Conservation (phyloP, 2,329 filamentous ascomycete species). For the Aureobasidium sp. region DNA sequence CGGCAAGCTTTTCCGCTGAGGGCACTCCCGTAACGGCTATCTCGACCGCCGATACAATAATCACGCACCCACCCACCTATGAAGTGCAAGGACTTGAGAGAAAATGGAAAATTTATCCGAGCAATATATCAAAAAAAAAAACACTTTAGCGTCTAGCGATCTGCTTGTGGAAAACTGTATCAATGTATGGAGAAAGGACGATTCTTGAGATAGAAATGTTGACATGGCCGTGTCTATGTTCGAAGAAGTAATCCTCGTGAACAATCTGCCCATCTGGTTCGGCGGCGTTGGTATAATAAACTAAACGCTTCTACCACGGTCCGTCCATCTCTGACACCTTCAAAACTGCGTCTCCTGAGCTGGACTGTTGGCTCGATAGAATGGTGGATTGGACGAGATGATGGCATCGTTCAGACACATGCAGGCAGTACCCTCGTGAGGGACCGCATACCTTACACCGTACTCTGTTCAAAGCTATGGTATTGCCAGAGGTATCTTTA, state of each 20-base stretch:
- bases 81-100: too few relatives aligned
- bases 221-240: too few relatives aligned
- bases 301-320: slow-evolving; percentile 43
- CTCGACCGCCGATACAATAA: not conserved
- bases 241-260: slow-evolving; percentile 13
- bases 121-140: too few relatives aligned
- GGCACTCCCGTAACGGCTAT: not conserved
- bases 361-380: slow-evolving; percentile 48
- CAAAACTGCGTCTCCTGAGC: slow-evolving; percentile 43
- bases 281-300: slow-evolving; percentile 35
- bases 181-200: too few relatives aligned
- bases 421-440: slow-evolving; percentile 44
- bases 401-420: slow-evolving; percentile 48
- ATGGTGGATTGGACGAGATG: slow-evolving; percentile 48
- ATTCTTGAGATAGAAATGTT: too few relatives aligned
- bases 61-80: too few relatives aligned
- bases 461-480: slow-evolving; percentile 26
- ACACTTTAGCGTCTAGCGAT: too few relatives aligned
- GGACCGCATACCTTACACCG: not conserved
- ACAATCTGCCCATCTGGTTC: slow-evolving; percentile 34
- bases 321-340: slow-evolving; percentile 47
- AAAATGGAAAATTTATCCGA: too few relatives aligned
- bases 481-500: slow-evolving; percentile 47
- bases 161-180: too few relatives aligned
- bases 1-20: not conserved